phyloP scores from a whole-genome alignment of 257 asterid genomes.

The Fraxinus pennsylvanica region DNA sequence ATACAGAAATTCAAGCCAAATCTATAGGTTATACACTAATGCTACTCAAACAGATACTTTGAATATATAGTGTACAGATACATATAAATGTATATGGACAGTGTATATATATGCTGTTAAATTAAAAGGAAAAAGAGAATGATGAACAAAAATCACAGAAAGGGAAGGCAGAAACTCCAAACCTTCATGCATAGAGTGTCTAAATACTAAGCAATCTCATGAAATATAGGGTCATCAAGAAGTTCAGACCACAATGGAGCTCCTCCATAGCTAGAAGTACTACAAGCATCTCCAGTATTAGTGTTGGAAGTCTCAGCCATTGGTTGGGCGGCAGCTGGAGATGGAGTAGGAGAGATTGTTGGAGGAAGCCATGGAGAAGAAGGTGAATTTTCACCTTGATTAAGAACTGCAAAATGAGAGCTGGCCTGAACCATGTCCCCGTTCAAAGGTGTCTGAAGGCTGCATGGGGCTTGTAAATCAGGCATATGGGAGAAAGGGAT shows the following conservation, averaged over 20 bases:
- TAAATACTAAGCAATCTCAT: conserved; percentile 42
- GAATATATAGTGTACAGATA: background rate
- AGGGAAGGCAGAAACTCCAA: conserved; percentile 30
- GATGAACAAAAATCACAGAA: conserved; percentile 23
- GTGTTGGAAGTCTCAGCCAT: conserved; percentile 30
- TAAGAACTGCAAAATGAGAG: conserved; percentile 22
- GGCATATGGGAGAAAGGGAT: conserved; percentile 59
- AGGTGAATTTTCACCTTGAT: conserved; percentile 37
- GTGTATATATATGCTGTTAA: conserved; percentile 6
- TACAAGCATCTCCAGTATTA: conserved; percentile 41
- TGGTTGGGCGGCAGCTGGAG: conserved; percentile 24
- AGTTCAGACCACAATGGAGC: conserved; percentile 70
- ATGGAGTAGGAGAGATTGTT: conserved; percentile 29
- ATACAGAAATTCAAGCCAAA: background rate
- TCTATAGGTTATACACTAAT: background rate
- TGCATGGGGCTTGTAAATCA: conserved; percentile 53
- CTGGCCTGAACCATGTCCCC: conserved; percentile 24
- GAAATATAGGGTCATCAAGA: conserved; percentile 66
- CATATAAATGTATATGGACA: conserved; percentile 24
- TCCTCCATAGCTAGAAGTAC: conserved; percentile 58
- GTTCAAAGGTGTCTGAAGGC: conserved; percentile 29
- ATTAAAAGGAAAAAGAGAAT: background rate
- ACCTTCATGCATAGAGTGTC: conserved; percentile 16
- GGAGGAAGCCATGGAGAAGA: conserved; percentile 36
- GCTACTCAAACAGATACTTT: background rate